Percentiles rank a stretch among this genome's conserved stretches.
phyloP scores from a whole-genome alignment of 306 rosid species.

The Quercus agrifolia region DNA sequence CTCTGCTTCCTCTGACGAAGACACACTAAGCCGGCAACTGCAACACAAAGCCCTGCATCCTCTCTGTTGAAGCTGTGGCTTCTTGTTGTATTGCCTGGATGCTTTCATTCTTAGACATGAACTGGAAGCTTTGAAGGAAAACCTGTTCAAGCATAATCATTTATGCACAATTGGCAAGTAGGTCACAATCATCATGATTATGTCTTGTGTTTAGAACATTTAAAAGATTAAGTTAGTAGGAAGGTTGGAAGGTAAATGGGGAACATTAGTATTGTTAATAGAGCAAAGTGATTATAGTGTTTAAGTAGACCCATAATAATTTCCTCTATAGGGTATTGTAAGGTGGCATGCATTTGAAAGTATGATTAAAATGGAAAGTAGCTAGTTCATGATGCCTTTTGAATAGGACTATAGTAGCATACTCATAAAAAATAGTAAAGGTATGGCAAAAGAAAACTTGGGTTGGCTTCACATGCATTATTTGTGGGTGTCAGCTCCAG shows the following conservation, averaged over 20 bases:
- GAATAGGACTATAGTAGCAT: slow-evolving; percentile 7
- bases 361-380: slow-evolving; percentile 16
- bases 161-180: slow-evolving; percentile 62
- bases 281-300: slow-evolving; percentile 48
- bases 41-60: slow-evolving; percentile 74
- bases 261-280: slow-evolving; percentile 48
- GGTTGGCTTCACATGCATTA: slow-evolving; percentile 18
- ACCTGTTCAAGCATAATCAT: slow-evolving; percentile 35
- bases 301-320: slow-evolving; percentile 47
- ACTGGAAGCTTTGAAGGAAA: slow-evolving; percentile 39
- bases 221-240: slow-evolving; percentile 19
- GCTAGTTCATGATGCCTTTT: slow-evolving; percentile 14
- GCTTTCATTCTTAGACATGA: slow-evolving; percentile 44
- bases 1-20: slow-evolving; percentile 85
- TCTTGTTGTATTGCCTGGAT: slow-evolving; percentile 47
- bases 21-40: slow-evolving; percentile 73
- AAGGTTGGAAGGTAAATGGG: slow-evolving; percentile 40
- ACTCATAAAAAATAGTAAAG: not conserved
- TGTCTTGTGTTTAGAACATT: slow-evolving; percentile 45
- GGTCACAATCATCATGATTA: slow-evolving; percentile 52
- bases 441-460: not conserved
- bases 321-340: slow-evolving; percentile 39
- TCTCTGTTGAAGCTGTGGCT: slow-evolving; percentile 45
- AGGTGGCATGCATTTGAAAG: slow-evolving; percentile 38
- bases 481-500: slow-evolving; percentile 17